Evolutionary conservation across 2,329 filamentous ascomycete genomes (phyloP).

Genomic region (Zasmidium citrigriseum): DNA sequence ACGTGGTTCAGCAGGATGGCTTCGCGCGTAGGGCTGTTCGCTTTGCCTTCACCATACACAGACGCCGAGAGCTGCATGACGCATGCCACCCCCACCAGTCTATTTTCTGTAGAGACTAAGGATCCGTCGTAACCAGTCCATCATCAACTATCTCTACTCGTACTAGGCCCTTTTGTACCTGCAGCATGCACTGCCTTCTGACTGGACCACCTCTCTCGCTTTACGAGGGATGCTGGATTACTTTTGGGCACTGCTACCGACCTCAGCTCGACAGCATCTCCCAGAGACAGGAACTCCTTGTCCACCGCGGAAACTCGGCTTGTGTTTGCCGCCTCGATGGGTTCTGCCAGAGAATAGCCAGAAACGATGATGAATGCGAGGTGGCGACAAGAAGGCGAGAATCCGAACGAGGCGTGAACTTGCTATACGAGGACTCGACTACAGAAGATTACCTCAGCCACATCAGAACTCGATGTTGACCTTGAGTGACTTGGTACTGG

Average conservation of each 20-base stretch:
- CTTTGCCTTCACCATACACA: background rate
- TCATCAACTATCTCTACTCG: background rate
- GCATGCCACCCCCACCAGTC: background rate
- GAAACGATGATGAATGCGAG: background rate
- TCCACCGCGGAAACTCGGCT: background rate
- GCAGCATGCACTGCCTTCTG: background rate
- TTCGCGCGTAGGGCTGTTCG: background rate
- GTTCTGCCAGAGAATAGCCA: background rate
- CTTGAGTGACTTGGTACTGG: constrained; percentile 29
- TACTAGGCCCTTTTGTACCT: background rate
- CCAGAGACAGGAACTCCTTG: background rate
- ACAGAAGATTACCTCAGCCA: too few species aligned
- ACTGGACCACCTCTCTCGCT: background rate
- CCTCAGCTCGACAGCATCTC: background rate
- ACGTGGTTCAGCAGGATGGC: background rate
- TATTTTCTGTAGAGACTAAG: background rate
- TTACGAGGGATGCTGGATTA: background rate
- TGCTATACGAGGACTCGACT: background rate
- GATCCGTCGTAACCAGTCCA: background rate
- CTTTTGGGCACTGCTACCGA: background rate
- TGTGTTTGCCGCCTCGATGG: background rate
- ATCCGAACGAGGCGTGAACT: background rate
- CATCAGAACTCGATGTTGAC: constrained; percentile 26
- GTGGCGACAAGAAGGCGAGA: background rate
- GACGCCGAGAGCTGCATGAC: background rate